Conservation (phyloP, 805 yeast genomes). For the Myxozyma geophila region DNA sequence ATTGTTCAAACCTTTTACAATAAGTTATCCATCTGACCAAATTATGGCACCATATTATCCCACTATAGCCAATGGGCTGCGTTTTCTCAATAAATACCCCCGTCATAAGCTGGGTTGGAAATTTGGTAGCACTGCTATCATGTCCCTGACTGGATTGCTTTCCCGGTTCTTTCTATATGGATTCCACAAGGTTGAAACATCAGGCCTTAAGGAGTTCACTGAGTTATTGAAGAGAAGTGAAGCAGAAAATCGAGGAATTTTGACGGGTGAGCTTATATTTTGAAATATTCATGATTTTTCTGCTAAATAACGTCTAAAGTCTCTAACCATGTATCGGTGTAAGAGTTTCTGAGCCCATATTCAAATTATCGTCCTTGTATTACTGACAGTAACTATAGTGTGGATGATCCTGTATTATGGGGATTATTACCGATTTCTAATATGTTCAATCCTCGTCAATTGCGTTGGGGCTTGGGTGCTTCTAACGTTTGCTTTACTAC, state of each 20-base stretch:
- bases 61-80: slow-evolving; percentile 57
- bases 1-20: too few relatives aligned
- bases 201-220: slow-evolving; percentile 67
- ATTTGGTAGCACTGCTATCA: slow-evolving; percentile 66
- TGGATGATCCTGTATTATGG: slow-evolving; percentile 92
- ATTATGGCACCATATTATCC: not conserved
- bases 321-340: slow-evolving; percentile 38
- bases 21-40: too few relatives aligned
- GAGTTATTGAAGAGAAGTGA: slow-evolving; percentile 66
- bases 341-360: slow-evolving; percentile 1
- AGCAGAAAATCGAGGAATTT: slow-evolving; percentile 68
- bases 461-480: slow-evolving; percentile 96
- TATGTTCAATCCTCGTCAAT: slow-evolving; percentile 62
- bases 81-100: slow-evolving; percentile 67
- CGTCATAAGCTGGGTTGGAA: slow-evolving; percentile 66
- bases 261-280: slow-evolving; percentile 60
- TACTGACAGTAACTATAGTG: slow-evolving; percentile 42
- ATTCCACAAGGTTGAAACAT: slow-evolving; percentile 66
- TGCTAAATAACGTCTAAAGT: slow-evolving; percentile 11
- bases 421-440: slow-evolving; percentile 78
- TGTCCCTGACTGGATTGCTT: slow-evolving; percentile 64
- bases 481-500: slow-evolving; percentile 82
- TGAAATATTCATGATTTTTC: slow-evolving; percentile 62
- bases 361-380: not conserved
- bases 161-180: slow-evolving; percentile 65